Conservation (phyloP, 345 rosid species). For the Cardamine occulta region DNA sequence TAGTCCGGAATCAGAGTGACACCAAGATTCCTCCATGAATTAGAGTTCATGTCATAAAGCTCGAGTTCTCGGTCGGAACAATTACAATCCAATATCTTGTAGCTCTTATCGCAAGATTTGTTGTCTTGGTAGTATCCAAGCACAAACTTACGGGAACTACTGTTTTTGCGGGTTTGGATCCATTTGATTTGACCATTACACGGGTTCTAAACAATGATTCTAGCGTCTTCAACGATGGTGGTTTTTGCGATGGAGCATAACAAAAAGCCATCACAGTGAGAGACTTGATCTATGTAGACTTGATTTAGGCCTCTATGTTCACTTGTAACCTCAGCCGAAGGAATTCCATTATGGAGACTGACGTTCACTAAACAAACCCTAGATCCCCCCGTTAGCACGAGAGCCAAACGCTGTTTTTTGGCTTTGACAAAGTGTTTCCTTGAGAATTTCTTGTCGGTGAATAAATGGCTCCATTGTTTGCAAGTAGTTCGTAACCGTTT, state of each 20-base stretch:
- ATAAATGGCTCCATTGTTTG: neutral
- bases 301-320: neutral
- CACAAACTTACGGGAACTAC: neutral
- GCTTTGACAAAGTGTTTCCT: neutral
- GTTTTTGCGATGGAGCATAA: too few relatives aligned
- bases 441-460: neutral
- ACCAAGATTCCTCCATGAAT: neutral
- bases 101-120: neutral
- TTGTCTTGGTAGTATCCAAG: constrained; percentile 6
- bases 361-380: neutral
- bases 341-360: neutral
- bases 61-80: neutral
- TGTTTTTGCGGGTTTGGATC: neutral
- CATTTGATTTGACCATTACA: constrained; percentile 1
- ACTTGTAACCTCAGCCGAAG: neutral
- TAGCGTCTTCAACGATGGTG: too few relatives aligned
- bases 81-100: too few relatives aligned
- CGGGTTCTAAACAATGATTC: neutral
- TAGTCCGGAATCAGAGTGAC: neutral
- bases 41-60: neutral
- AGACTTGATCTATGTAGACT: neutral
- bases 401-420: neutral
- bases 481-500: neutral
- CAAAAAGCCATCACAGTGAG: too few relatives aligned
- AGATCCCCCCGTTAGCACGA: neutral